These are phyloP conservation scores for Boletus vermiculosoides DNA, from an alignment of 768 basidiomycete genomes.

Conservation along the genomic window DNA sequence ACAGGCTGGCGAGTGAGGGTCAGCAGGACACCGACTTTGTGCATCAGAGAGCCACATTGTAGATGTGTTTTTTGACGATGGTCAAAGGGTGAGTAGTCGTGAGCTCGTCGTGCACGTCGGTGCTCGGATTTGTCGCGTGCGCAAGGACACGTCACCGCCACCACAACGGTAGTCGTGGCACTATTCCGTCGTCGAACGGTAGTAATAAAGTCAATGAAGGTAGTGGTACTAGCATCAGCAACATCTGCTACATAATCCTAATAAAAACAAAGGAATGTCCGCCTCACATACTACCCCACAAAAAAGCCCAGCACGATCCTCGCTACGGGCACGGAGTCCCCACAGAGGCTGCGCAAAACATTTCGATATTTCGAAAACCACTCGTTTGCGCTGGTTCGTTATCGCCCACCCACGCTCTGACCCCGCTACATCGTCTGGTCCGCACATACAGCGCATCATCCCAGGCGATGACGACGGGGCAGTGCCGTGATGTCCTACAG, in stretches of 20 bases:
- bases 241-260: too few relatives aligned
- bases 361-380: conserved; percentile 34
- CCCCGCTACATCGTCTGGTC: conserved; percentile 3
- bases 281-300: conserved; percentile 46
- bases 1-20: not conserved
- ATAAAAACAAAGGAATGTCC: too few relatives aligned
- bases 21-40: conserved; percentile 37
- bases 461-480: conserved; percentile 9
- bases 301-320: conserved; percentile 64
- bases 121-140: conserved; percentile 6
- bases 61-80: conserved; percentile 1
- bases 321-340: conserved; percentile 75
- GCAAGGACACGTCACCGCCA: conserved; percentile 27
- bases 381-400: conserved; percentile 45
- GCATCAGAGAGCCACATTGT: conserved; percentile 55
- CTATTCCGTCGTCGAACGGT: too few relatives aligned
- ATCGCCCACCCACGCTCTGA: conserved; percentile 11
- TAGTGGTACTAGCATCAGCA: too few relatives aligned
- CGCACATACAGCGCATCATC: conserved; percentile 16
- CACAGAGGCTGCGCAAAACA: conserved; percentile 55
- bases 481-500: conserved; percentile 3
- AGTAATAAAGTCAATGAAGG: too few relatives aligned
- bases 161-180: not conserved
- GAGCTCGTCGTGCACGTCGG: not conserved
- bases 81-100: conserved; percentile 1